These are phyloP conservation scores for Calocybe gangraenosa DNA, from an alignment of 768 basidiomycete genomes.

Conservation along the genomic window DNA sequence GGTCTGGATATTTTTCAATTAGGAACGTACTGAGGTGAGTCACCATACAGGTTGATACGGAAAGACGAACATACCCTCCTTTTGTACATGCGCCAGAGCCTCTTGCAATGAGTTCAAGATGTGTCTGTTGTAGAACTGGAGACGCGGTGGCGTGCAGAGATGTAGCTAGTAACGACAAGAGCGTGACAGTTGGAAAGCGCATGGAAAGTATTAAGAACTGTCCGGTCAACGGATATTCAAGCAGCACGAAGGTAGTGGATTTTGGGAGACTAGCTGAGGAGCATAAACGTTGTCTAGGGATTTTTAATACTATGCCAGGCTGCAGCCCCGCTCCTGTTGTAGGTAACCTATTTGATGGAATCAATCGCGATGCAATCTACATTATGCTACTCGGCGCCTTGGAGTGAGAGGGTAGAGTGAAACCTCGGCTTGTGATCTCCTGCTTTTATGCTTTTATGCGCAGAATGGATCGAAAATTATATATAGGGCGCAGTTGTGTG, in stretches of 20 bases:
- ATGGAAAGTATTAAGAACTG: background rate
- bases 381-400: no score
- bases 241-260: background rate
- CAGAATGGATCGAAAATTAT: no score
- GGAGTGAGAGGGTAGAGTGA: no score
- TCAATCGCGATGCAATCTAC: no score
- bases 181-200: background rate
- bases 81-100: slow-evolving; percentile 5
- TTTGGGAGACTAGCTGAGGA: background rate
- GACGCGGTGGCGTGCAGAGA: background rate
- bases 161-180: background rate
- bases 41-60: background rate
- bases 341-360: no score
- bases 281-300: background rate
- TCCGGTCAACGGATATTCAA: slow-evolving; percentile 4
- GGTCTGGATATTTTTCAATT: slow-evolving; percentile 1
- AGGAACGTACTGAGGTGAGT: no score
- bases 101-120: slow-evolving; percentile 1
- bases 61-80: background rate
- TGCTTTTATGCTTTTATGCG: no score
- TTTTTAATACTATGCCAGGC: background rate
- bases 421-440: no score
- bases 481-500: no score
- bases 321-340: no score
- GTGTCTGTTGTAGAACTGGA: slow-evolving; percentile 1